phyloP scores from a whole-genome alignment of 78 protist genomes.

The Dictyostelium discoideum region DNA sequence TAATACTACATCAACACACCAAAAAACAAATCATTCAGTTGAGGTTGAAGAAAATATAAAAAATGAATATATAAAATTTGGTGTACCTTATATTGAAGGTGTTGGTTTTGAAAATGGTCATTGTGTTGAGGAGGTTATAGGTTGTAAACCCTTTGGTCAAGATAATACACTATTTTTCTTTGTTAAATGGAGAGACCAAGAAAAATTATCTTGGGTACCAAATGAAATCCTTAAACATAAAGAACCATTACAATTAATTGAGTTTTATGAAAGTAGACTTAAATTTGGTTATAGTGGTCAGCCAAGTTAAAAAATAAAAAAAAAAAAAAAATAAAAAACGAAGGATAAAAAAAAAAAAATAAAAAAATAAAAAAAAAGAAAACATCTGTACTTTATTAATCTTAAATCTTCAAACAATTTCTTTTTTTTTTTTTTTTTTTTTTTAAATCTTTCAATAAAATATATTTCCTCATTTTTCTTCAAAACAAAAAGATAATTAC shows the following conservation, averaged over 20 bases:
- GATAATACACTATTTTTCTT: not conserved
- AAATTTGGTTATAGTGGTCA: not conserved
- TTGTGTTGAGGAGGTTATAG: not conserved
- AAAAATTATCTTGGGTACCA: not conserved
- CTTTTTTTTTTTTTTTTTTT: too few species aligned
- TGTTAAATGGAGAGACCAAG: conserved; percentile 7
- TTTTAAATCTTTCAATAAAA: too few species aligned
- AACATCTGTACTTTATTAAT: too few species aligned
- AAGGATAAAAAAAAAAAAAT: too few species aligned
- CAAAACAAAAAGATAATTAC: too few species aligned
- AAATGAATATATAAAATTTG: not conserved
- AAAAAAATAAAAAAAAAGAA: too few species aligned
- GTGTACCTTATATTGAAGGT: not conserved
- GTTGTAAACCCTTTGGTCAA: conserved; percentile 3
- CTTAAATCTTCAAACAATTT: too few species aligned
- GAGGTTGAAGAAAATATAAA: not conserved
- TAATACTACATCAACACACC: not conserved
- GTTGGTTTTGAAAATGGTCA: conserved; percentile 9
- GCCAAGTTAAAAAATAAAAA: not conserved
- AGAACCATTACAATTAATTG: conserved; percentile 6
- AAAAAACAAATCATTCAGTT: not conserved
- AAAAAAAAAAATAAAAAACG: too few species aligned
- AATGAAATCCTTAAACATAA: not conserved
- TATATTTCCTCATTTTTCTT: too few species aligned
- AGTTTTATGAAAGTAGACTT: conserved; percentile 8